Conservation (phyloP, 495 filamentous ascomycete genomes). For the Neurospora sp. region DNA sequence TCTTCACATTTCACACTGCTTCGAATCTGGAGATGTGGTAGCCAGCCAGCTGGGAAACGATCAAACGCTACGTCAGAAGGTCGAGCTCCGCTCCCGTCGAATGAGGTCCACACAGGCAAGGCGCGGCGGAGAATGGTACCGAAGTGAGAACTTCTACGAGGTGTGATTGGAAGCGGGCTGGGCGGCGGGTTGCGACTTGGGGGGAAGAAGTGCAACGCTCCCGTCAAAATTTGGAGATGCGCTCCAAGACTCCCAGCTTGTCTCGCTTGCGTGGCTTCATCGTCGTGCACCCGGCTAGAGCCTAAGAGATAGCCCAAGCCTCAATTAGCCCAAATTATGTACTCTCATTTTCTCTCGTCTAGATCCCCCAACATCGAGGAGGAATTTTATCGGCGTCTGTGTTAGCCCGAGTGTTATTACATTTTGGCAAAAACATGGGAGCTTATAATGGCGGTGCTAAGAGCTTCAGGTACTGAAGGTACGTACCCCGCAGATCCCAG, state of each 20-base stretch:
- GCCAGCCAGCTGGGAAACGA: neutral
- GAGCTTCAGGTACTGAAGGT: neutral
- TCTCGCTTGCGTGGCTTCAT: neutral
- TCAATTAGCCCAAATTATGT: neutral
- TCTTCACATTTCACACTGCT: neutral
- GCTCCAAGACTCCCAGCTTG: neutral
- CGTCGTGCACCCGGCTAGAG: neutral
- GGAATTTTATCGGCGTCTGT: neutral
- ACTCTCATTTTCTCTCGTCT: neutral
- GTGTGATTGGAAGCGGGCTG: neutral
- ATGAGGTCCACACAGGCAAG: neutral
- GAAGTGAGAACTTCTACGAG: neutral
- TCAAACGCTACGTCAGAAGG: conserved; percentile 6
- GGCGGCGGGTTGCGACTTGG: neutral
- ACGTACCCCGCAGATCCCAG: neutral
- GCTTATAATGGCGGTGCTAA: neutral
- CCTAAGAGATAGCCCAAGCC: neutral
- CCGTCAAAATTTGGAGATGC: neutral
- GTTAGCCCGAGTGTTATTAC: neutral
- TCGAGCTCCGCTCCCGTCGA: neutral
- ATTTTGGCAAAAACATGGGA: neutral
- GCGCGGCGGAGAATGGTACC: neutral
- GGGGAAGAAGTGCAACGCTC: neutral
- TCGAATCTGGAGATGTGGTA: neutral
- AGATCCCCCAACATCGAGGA: neutral